Evolutionary conservation across 2,329 filamentous ascomycete species (phyloP).

Genomic region (Coniochaeta sp.): DNA sequence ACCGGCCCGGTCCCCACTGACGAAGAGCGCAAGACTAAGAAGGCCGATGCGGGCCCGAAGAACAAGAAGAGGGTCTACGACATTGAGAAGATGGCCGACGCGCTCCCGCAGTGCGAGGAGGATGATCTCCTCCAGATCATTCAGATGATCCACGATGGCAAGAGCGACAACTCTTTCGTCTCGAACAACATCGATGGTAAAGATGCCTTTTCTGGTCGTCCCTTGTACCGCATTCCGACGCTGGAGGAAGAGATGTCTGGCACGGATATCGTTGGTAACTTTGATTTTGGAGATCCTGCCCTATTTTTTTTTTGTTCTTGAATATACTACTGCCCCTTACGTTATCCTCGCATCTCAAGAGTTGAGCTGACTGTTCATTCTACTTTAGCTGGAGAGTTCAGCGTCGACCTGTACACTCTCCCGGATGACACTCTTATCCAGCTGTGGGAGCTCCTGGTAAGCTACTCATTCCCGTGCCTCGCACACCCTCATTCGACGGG

Average conservation of each 20-base stretch:
- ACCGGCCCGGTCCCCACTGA: slow-evolving; percentile 79
- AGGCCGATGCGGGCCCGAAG: slow-evolving; percentile 59
- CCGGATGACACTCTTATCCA: slow-evolving; percentile 83
- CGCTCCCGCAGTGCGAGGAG: slow-evolving; percentile 79
- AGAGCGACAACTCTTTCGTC: slow-evolving; percentile 87
- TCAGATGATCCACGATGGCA: slow-evolving; percentile 97
- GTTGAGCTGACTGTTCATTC: slow-evolving; percentile 1
- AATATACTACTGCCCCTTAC: slow-evolving; percentile 1
- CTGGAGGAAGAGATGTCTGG: background rate
- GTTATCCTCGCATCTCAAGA: slow-evolving; percentile 1
- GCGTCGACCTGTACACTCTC: slow-evolving; percentile 96
- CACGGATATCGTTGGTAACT: background rate
- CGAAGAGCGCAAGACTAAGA: slow-evolving; percentile 56
- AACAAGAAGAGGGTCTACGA: slow-evolving; percentile 72
- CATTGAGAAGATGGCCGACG: slow-evolving; percentile 95
- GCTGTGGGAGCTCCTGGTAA: slow-evolving; percentile 80
- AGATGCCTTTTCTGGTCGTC: background rate
- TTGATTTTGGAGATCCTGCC: background rate
- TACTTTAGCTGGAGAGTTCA: slow-evolving; percentile 83
- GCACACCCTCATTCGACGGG: background rate
- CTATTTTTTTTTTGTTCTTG: background rate
- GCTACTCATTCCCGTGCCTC: slow-evolving; percentile 5
- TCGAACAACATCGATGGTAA: slow-evolving; percentile 94
- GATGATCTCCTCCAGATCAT: slow-evolving; percentile 93
- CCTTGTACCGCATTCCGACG: background rate